A percentile compares a stretch with the other conserved stretches of the same genome.
phyloP scores from a whole-genome alignment of 257 asterid species.

The Capsicum pubescens region DNA sequence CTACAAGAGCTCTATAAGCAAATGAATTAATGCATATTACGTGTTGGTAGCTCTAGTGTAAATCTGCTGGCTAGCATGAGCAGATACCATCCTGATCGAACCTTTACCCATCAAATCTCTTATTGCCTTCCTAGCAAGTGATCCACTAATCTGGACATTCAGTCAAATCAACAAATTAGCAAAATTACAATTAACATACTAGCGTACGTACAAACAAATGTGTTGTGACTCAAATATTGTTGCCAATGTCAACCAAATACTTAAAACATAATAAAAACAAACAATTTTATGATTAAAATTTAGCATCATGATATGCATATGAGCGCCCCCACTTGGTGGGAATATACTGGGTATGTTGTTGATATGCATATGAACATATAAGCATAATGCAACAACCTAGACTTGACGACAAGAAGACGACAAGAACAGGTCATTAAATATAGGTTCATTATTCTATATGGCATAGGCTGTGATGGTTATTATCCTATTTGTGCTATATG shows the following conservation, averaged over 20 bases:
- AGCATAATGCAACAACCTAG: too few species aligned
- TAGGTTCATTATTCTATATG: not conserved
- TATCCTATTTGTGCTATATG: not conserved
- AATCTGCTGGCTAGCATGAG: constrained; percentile 89
- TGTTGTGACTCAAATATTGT: not conserved
- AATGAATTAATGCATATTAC: constrained; percentile 37
- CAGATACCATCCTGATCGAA: constrained; percentile 72
- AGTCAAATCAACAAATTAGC: constrained; percentile 21
- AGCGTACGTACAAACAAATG: not conserved
- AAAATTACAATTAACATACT: not conserved
- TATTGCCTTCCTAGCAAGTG: constrained; percentile 87
- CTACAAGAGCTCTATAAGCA: constrained; percentile 32
- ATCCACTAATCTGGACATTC: constrained; percentile 70
- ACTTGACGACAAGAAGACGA: not conserved
- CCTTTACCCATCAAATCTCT: constrained; percentile 76
- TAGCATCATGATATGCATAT: not conserved
- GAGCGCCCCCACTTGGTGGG: not conserved
- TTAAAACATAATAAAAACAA: not conserved
- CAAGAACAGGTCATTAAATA: not conserved
- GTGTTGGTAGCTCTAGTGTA: constrained; percentile 94
- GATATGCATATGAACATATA: too few species aligned
- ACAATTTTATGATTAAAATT: not conserved
- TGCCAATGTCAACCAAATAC: not conserved
- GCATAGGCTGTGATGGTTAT: not conserved
- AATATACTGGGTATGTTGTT: too few species aligned